Conservation (phyloP, 2,329 filamentous ascomycete genomes). For the Scedosporium aurantiacum region DNA sequence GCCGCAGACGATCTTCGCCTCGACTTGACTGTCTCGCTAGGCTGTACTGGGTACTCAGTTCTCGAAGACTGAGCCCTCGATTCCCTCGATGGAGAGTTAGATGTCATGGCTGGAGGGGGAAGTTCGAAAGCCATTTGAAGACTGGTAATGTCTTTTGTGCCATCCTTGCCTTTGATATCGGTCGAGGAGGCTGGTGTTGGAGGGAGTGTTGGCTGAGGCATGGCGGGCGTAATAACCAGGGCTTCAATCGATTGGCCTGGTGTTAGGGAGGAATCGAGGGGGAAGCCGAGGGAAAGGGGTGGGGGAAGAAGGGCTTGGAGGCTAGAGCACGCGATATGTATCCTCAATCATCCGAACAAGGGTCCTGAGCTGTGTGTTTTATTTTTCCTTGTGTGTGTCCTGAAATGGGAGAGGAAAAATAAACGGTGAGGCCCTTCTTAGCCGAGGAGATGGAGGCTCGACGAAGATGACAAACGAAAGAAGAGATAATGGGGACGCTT, state of each 20-base stretch:
- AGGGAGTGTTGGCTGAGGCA: constrained; percentile 57
- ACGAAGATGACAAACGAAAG: background rate
- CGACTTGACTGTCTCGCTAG: constrained; percentile 41
- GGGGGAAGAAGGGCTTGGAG: background rate
- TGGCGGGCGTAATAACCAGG: constrained; percentile 20
- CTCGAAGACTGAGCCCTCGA: constrained; percentile 9
- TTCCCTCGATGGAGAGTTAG: constrained; percentile 12
- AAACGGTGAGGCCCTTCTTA: background rate
- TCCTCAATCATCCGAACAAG: background rate
- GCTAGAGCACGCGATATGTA: background rate
- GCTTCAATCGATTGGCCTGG: background rate
- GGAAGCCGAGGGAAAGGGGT: constrained; percentile 3
- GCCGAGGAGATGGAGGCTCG: background rate
- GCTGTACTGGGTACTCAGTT: constrained; percentile 32
- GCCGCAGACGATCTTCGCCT: constrained; percentile 39
- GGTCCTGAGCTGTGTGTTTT: background rate
- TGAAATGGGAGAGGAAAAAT: background rate
- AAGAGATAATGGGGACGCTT: background rate
- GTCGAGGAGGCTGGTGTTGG: constrained; percentile 72
- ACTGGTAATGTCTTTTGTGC: constrained; percentile 44
- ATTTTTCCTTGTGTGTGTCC: no score
- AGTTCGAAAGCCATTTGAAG: constrained; percentile 63
- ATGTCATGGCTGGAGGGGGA: constrained; percentile 59
- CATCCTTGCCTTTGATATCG: constrained; percentile 65
- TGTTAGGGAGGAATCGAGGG: background rate